phyloP scores from a whole-genome alignment of 2,329 filamentous ascomycete genomes.

The Fonsecaea nubica region DNA sequence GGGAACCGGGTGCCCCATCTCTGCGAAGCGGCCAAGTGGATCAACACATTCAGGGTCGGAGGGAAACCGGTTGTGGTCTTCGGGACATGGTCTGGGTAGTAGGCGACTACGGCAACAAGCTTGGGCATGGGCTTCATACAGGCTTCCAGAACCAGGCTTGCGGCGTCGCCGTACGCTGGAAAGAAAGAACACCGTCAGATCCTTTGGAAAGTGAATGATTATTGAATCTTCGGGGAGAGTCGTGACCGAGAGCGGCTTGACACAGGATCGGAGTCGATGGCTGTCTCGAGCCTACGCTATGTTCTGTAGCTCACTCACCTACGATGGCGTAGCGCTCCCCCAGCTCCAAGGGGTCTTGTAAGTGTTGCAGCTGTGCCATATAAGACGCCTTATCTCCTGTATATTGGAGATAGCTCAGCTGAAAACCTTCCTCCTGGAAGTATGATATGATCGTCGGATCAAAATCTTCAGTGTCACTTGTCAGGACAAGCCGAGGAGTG shows the following conservation, averaged over 20 bases:
- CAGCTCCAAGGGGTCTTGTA: conserved; percentile 62
- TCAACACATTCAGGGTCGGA: conserved; percentile 55
- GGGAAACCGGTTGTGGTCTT: conserved; percentile 50
- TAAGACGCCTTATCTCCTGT: conserved; percentile 60
- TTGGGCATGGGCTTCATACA: conserved; percentile 64
- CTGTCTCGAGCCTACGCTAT: neutral
- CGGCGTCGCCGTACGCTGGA: conserved; percentile 67
- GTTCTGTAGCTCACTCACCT: conserved; percentile 51
- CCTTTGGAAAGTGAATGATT: neutral
- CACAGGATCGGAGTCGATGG: neutral
- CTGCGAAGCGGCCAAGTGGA: conserved; percentile 63
- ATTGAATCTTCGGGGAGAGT: neutral
- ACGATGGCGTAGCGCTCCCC: conserved; percentile 68
- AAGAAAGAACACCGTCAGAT: neutral
- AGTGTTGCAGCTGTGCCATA: conserved; percentile 56
- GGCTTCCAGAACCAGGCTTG: conserved; percentile 64
- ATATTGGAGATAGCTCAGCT: conserved; percentile 63
- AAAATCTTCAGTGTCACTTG: conserved; percentile 51
- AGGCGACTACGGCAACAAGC: conserved; percentile 66
- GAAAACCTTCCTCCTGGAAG: conserved; percentile 68
- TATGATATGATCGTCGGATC: conserved; percentile 60
- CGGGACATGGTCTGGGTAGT: conserved; percentile 67
- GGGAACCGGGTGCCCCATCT: conserved; percentile 41
- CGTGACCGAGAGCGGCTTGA: neutral
- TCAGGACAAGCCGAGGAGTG: conserved; percentile 36